Percentiles rank a stretch among this genome's conserved stretches.
Conservation (phyloP, 306 rosid species). For the Dalbergia oliveri region DNA sequence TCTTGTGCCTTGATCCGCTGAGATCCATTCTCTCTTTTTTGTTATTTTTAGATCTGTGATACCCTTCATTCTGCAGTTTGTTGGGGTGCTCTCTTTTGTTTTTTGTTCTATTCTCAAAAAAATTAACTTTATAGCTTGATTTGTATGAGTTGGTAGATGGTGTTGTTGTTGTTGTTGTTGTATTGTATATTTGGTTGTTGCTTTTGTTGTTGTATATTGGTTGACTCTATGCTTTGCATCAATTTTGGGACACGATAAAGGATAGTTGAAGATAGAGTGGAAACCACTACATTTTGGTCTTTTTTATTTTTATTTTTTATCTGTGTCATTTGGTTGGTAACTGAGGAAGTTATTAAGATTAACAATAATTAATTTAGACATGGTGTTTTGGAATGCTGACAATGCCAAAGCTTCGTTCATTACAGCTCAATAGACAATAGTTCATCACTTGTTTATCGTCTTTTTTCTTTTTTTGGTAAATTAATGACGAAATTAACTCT, state of each 20-base stretch:
- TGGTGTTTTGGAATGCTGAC: background rate
- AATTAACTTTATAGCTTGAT: background rate
- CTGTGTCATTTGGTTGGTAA: background rate
- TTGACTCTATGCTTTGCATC: constrained; percentile 25
- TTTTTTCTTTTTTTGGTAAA: background rate
- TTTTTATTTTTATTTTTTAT: background rate
- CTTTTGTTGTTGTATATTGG: constrained; percentile 6
- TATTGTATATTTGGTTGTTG: background rate
- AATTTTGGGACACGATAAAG: constrained; percentile 19
- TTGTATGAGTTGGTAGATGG: background rate
- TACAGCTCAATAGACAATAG: background rate
- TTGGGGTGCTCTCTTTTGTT: background rate
- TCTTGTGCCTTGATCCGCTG: constrained; percentile 64
- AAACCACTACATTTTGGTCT: background rate
- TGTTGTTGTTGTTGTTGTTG: background rate
- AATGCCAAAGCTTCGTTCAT: background rate
- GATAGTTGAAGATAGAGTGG: constrained; percentile 6
- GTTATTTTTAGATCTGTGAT: constrained; percentile 22
- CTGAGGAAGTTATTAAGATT: background rate
- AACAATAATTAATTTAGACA: background rate
- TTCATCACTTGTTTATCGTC: background rate
- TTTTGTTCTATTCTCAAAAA: background rate
- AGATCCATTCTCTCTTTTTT: constrained; percentile 45
- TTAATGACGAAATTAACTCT: background rate
- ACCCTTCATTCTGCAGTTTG: background rate